Conservation (phyloP, 352 stramenopile species). For the Halophytophthora batemanensis region DNA sequence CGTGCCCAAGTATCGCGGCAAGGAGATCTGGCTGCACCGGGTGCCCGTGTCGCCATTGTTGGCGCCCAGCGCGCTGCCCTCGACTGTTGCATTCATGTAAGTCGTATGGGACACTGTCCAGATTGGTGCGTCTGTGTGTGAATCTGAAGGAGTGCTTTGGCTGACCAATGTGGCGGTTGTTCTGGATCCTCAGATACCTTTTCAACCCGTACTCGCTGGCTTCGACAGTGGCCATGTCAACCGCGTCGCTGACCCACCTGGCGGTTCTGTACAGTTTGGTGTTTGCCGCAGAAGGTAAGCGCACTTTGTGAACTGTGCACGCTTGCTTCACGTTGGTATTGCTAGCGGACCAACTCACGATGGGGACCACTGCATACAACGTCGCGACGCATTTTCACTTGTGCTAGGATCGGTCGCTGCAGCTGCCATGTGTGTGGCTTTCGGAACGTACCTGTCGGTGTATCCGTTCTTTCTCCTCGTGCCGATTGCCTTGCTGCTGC, state of each 20-base stretch:
- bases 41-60: constrained; percentile 76
- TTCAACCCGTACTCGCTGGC: constrained; percentile 80
- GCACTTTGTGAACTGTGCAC: background rate
- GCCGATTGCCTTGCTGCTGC: constrained; percentile 48
- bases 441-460: constrained; percentile 71
- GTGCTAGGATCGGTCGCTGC: constrained; percentile 34
- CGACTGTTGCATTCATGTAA: constrained; percentile 53
- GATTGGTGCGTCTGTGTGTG: background rate
- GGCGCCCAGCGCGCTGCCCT: constrained; percentile 34
- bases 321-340: constrained; percentile 1
- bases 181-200: constrained; percentile 33
- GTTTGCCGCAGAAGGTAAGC: constrained; percentile 58
- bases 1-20: constrained; percentile 25
- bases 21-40: constrained; percentile 69
- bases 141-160: background rate
- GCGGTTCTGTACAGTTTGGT: constrained; percentile 65
- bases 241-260: constrained; percentile 62
- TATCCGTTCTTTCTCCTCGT: constrained; percentile 67
- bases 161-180: background rate
- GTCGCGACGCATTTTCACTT: constrained; percentile 3
- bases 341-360: background rate
- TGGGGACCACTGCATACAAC: too few relatives aligned
- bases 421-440: constrained; percentile 50
- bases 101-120: background rate
- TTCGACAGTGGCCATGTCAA: constrained; percentile 69